Base-by-base conservation (phyloP, 495 filamentous ascomycete species). In the Glarea lozoyensis region DNA sequence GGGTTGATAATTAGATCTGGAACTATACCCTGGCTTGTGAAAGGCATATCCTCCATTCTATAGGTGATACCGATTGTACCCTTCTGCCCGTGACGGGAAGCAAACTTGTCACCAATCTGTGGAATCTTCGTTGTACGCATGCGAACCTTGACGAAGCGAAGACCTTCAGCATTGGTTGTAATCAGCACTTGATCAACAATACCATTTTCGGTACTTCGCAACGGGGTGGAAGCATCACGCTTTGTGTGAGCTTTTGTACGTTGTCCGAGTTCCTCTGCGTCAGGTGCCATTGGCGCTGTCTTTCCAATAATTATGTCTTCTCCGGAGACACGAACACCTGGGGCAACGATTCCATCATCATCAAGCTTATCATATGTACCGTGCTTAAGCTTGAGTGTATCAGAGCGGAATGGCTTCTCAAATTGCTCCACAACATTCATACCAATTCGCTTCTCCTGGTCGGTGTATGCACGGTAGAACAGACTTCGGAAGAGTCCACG, bases 261-360 rank as follows among this genome's bases (percentile, higher is more conserved):
- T 60, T 94, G 88, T 10, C 93, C 93, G 42, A 96, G 79, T 62
- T 97, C 93, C 54, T 95, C 85, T 10, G 86, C 81, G 50, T 97
- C 89, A 0, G 92, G 81, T 15, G 84, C 80, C 54, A 99, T 84
- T 11, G 92, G 92, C 2, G 89, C 87, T 2, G 90, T 96, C 70
- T 99, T 99, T 22, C 93, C 93, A 50, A 99, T 97, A 62, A 99
- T 96, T 55, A 99, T 94, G 60, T 99, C 92, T 53, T 99, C 93
- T 42, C 93, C 93, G 1, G 86, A 88, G 0, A 99, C 90, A 55
- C 93, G 82, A 17, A 89, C 82, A 57, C 92, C 92, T 20, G 92
- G 92, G 2, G 86, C 83, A 27, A 97, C 79, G 45, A 99, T 81
- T 43, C 92, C 92, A 57, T 99, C 92, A 7, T 89, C 84, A 48